Evolutionary conservation across 2,329 filamentous ascomycete genomes (phyloP).

Genomic region (Purpureocillium lavendulum): DNA sequence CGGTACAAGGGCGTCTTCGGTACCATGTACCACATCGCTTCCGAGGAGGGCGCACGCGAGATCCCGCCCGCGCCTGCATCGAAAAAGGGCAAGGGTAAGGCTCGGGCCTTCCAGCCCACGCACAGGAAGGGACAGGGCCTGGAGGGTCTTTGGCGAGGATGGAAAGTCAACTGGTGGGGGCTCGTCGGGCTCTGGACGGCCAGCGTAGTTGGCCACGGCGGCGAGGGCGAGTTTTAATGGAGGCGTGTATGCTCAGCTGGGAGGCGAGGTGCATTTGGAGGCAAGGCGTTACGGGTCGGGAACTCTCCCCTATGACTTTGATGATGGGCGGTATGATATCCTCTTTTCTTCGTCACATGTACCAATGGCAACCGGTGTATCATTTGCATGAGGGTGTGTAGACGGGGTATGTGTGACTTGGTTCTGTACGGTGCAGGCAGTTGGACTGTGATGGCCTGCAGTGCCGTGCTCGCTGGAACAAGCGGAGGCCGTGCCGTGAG

Average conservation of each 20-base stretch:
- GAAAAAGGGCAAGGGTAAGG: slow-evolving; percentile 22
- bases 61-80: slow-evolving; percentile 25
- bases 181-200: slow-evolving; percentile 67
- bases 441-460: too few relatives aligned
- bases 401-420: not conserved
- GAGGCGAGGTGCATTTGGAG: slow-evolving; percentile 18
- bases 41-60: slow-evolving; percentile 66
- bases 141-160: slow-evolving; percentile 62
- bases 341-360: slow-evolving; percentile 1
- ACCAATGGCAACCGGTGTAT: not conserved
- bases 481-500: too few relatives aligned
- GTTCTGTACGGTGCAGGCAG: too few relatives aligned
- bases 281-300: slow-evolving; percentile 25
- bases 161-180: slow-evolving; percentile 73
- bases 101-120: slow-evolving; percentile 18
- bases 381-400: not conserved
- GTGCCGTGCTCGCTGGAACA: too few relatives aligned
- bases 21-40: slow-evolving; percentile 80
- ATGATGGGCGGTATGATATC: slow-evolving; percentile 28
- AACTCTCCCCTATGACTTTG: slow-evolving; percentile 28
- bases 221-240: slow-evolving; percentile 50
- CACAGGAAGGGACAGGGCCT: slow-evolving; percentile 58
- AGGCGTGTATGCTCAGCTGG: slow-evolving; percentile 9
- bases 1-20: slow-evolving; percentile 80
- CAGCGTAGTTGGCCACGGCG: slow-evolving; percentile 51